Evolutionary conservation across 805 yeast species (phyloP).

Genomic region (Ogataea trehaloabstinens): DNA sequence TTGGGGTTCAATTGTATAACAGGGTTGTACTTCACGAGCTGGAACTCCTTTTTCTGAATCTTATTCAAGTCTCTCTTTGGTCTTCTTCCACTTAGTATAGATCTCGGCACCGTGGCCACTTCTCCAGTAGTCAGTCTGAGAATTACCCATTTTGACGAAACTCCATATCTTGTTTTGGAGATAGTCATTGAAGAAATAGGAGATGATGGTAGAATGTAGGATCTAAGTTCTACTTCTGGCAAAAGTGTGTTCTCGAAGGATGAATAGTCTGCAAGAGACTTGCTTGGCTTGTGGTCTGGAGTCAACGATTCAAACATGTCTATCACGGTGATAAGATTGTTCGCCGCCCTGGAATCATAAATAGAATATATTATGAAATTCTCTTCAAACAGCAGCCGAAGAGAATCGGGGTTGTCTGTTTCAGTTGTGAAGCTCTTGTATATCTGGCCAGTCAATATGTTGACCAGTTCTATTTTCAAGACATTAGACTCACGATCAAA

Average conservation of each 20-base stretch:
- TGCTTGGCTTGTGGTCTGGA: conserved; percentile 45
- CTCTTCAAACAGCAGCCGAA: conserved; percentile 68
- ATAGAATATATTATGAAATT: conserved; percentile 78
- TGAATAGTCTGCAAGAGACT: conserved; percentile 11
- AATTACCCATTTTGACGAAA: conserved; percentile 65
- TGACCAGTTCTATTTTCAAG: conserved; percentile 55
- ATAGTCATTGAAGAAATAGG: conserved; percentile 48
- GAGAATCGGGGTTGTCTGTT: conserved; percentile 26
- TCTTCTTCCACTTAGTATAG: conserved; percentile 65
- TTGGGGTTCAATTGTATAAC: conserved; percentile 49
- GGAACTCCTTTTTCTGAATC: conserved; percentile 57
- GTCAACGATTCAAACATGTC: conserved; percentile 72
- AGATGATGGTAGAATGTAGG: conserved; percentile 63
- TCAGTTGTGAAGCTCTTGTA: conserved; percentile 38
- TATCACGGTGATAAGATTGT: conserved; percentile 61
- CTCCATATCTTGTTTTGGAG: conserved; percentile 61
- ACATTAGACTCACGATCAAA: conserved; percentile 24
- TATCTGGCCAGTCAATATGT: conserved; percentile 66
- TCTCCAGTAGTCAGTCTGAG: conserved; percentile 59
- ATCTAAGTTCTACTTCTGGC: conserved; percentile 51
- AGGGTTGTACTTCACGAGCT: conserved; percentile 64
- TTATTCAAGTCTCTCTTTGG: conserved; percentile 49
- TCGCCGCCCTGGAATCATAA: conserved; percentile 45
- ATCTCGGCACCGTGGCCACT: conserved; percentile 69
- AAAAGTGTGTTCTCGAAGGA: conserved; percentile 20